Base-by-base conservation (phyloP, 2,329 filamentous ascomycete genomes). In the Albophoma yamanashiensis region DNA sequence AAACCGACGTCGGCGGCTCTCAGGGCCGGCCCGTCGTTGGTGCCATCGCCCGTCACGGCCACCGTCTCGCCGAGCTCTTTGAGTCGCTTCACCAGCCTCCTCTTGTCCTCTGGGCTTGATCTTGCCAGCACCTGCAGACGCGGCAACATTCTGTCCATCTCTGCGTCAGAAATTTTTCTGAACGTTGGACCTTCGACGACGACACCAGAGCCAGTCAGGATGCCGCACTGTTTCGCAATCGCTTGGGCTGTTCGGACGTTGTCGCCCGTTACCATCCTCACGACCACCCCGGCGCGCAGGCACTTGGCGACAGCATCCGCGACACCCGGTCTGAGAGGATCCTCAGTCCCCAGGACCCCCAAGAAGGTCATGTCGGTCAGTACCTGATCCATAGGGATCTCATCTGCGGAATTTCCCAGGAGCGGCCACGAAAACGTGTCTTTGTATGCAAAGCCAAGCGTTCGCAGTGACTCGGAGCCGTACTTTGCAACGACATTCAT, bases 391-490 rank as follows among this genome's bases (percentile, higher is more conserved):
- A 53, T 12, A 2, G 47, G 47, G 8, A 36, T 31, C 47, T 53
- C 47, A 11, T 53, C 47, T 17, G 27, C 17, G 12, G 47, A n/a
- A 53, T n/a, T 11, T n/a, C 47, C 47, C 62, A 88, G 82, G 22
- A 79, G 86, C n/a, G 89, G 89, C 84, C 87, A 90, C 59, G 74
- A 77, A 31, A 84, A 79, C 61, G 89, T 90, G 64, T 93, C 89
- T 53, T 83, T 82, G 71, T 89, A 92, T 4, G 89, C 79, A 63
- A 92, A 78, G 22, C 83, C 88, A 60, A 92, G 91, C 0, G 88
- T 91, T 58, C 89, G 84, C 11, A 92, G 79, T n/a, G 88, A 90
- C 43, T 82, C 76, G 27, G 77, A 77, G 17, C 84, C 84, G 65
- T 86, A 87, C 7, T 76, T 74, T 50, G 80, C 77, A 63, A 87